Base-by-base conservation (phyloP, 495 filamentous ascomycete genomes). In the Aspergillus nidulans region DNA sequence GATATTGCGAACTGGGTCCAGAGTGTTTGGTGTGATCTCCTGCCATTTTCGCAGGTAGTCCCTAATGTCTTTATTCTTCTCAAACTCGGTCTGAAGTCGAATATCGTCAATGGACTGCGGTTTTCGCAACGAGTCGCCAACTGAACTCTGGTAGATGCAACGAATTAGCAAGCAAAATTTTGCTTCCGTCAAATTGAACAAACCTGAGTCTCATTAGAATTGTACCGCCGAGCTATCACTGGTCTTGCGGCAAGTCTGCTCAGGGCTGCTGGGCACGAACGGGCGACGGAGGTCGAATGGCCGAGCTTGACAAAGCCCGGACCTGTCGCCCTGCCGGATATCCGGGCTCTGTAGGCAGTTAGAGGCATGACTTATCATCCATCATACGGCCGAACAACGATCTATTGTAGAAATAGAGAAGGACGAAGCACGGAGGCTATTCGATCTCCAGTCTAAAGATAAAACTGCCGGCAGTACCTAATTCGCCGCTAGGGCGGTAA, bases 11-110 rank as follows among this genome's bases (percentile, higher is more conserved):
- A 77, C 57, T 0, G 75, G 73, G 34, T 77, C 75, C 25, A 74
- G 19, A 6, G 39, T 19, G 25, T 69, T 70, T 1, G 65, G 51
- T 42, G 69, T 67, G 9, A 45, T 56, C 3, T 63, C 56, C 43
- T 80, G 73, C 85, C 85, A 87, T 72, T 69, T 65, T 30, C 70
- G 68, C 18, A 87, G 67, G 41, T 76, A 76, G 30, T 77, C 59
- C 52, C 82, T 74, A 46, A 85, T 80, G 44, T 75, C 59, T 40
- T 62, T 63, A 39, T 70, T 65, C 16, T 60, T 57, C 36, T 72
- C 72, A 25, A 75, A 65, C 53, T 76, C 69, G 50, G 54, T 64
- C 45, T 66, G 51, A 18, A 72, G 52, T 6, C 62, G 65, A 12
- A 71, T 58, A 43, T 66, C 60, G 39, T 69, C 61, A 52, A 66